Evolutionary conservation across 208 protist species (phyloP), one percentile per base, ranked within the genome.

Genomic region (Acanthamoeba lugdunensis): DNA sequence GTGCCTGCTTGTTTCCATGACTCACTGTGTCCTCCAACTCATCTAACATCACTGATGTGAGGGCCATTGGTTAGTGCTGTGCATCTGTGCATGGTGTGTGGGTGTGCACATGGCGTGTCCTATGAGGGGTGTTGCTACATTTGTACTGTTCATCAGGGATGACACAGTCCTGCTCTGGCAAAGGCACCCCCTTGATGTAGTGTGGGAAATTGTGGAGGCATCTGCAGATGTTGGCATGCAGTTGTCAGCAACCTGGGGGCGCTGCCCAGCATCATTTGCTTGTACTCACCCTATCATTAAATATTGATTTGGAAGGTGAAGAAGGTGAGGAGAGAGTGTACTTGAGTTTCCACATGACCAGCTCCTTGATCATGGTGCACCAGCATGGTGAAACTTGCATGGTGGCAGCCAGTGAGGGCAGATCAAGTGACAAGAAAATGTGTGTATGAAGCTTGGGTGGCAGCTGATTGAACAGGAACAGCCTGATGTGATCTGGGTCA

Each of bases 271-370:
- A n/a, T n/a, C n/a, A n/a, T n/a, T n/a, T n/a, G n/a, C n/a, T n/a
- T n/a, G n/a, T n/a, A n/a, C n/a, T n/a, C n/a, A n/a, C n/a, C n/a
- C n/a, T n/a, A n/a, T n/a, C n/a, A n/a, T n/a, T n/a, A n/a, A n/a
- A n/a, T n/a, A n/a, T 14, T 5, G 25, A 90, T 1, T 65, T 14
- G n/a, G 28, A 9, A 45, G n/a, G 11, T 23, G 25, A 73, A 3
- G 33, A 54, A 13, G 28, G 11, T 4, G 28, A n/a, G 9, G 9
- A 23, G 67, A 11, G 30, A 63, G 6, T 0, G 37, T 30, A 91
- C 85, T 77, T 77, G 41, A 75, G 41, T 28, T 91, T 91, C 85
- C 85, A 91, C 30, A 75, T 91, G 61, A 75, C 33, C 37, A 5
- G 85, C 25, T 91, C 65, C 25, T 88, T 52, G 2, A 91, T 75